phyloP scores from a whole-genome alignment of 164 flowering plant species.

The Aristolochia californica region DNA sequence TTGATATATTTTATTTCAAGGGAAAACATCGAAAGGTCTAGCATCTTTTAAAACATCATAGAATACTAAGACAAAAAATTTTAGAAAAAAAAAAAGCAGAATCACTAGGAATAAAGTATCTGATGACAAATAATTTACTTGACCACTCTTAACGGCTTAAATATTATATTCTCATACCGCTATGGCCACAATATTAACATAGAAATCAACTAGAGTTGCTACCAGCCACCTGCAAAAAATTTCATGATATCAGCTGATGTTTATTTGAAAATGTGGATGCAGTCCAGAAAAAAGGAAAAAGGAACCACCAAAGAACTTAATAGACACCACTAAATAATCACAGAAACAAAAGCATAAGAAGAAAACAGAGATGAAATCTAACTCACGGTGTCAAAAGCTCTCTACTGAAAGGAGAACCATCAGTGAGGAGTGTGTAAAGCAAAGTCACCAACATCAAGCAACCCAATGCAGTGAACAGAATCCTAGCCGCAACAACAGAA shows the following conservation, averaged over 20 bases:
- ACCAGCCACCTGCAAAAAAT: constrained; percentile 54
- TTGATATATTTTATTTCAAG: neutral
- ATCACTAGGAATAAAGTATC: no score
- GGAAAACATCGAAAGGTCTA: neutral
- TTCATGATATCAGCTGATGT: neutral
- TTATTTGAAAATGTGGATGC: neutral
- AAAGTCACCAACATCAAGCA: constrained; percentile 63
- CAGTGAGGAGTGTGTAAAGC: constrained; percentile 49
- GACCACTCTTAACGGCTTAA: no score
- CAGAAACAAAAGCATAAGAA: neutral
- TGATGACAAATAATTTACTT: no score
- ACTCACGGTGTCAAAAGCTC: constrained; percentile 74
- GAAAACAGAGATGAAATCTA: neutral
- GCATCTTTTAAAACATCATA: neutral
- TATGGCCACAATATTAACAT: constrained; percentile 47
- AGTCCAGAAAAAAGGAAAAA: neutral
- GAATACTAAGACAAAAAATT: no score
- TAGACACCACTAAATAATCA: neutral
- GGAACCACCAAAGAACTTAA: neutral
- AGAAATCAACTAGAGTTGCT: constrained; percentile 64
- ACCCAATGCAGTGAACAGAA: constrained; percentile 46
- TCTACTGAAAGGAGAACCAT: constrained; percentile 70
- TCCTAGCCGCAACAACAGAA: constrained; percentile 38
- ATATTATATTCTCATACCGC: constrained; percentile 29
- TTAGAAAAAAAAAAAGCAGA: no score